These are phyloP conservation scores for Naematelia encephala DNA, from an alignment of 768 basidiomycete genomes.

Conservation along the genomic window DNA sequence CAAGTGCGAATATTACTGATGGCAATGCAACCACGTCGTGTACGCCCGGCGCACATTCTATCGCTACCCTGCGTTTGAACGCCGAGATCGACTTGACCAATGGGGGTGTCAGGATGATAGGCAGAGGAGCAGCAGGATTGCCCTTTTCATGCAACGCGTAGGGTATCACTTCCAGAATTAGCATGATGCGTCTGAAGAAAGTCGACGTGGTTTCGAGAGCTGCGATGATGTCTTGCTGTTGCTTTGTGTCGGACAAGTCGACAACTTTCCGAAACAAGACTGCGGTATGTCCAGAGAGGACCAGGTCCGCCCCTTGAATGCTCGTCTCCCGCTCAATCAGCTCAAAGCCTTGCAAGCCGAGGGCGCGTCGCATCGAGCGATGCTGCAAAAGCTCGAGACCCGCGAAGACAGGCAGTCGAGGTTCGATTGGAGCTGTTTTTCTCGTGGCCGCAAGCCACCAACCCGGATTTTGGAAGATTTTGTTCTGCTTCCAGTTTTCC, in stretches of 20 bases:
- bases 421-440: not conserved
- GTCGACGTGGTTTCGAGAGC: not conserved
- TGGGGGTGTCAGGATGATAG: constrained; percentile 2
- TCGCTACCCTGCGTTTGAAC: not conserved
- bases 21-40: not conserved
- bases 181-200: constrained; percentile 2
- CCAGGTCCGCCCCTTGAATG: constrained; percentile 11
- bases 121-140: not conserved
- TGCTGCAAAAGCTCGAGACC: not conserved
- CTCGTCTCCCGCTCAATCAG: constrained; percentile 1
- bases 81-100: not conserved
- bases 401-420: not conserved
- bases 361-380: not conserved
- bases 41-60: not conserved
- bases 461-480: constrained; percentile 3
- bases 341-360: not conserved
- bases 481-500: not conserved
- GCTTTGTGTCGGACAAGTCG: not conserved
- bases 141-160: not conserved
- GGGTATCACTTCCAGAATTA: constrained; percentile 7
- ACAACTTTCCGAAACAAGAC: constrained; percentile 10
- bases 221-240: not conserved
- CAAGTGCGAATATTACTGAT: not conserved
- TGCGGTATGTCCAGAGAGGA: constrained; percentile 2
- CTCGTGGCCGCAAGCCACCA: constrained; percentile 5